Conservation (phyloP, 2,329 filamentous ascomycete species). For the Neopestalotiopsis rosae region DNA sequence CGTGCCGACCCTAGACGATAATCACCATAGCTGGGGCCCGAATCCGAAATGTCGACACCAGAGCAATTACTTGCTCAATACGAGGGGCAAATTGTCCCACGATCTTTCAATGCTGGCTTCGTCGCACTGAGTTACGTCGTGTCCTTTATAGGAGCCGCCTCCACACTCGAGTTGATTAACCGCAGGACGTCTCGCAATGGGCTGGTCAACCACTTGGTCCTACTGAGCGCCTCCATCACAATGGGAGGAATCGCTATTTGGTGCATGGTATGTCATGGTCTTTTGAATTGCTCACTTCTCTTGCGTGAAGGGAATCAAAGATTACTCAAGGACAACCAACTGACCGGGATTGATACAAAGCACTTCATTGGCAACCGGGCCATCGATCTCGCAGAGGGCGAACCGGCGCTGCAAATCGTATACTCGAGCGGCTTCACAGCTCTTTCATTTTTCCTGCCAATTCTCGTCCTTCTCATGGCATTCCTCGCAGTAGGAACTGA, state of each 20-base stretch:
- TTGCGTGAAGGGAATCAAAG: not conserved
- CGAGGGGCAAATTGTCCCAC: conserved; percentile 51
- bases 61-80: conserved; percentile 45
- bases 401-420: conserved; percentile 68
- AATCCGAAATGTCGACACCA: conserved; percentile 28
- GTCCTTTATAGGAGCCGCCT: conserved; percentile 77
- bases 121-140: conserved; percentile 77
- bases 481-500: conserved; percentile 73
- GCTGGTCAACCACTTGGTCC: conserved; percentile 69
- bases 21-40: too few relatives aligned
- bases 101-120: conserved; percentile 62
- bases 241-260: conserved; percentile 79
- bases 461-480: conserved; percentile 74
- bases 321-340: conserved; percentile 15
- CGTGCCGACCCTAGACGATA: not conserved
- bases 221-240: conserved; percentile 67
- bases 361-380: conserved; percentile 86
- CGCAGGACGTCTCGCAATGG: conserved; percentile 73
- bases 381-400: conserved; percentile 70
- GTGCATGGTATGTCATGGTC: conserved; percentile 62
- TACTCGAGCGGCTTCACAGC: conserved; percentile 77
- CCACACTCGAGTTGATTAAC: conserved; percentile 83
- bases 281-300: not conserved
- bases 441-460: conserved; percentile 80
- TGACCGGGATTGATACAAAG: conserved; percentile 48